Evolutionary conservation across 805 yeast genomes (phyloP).

Genomic region (Kodamaea nitidulidarum): DNA sequence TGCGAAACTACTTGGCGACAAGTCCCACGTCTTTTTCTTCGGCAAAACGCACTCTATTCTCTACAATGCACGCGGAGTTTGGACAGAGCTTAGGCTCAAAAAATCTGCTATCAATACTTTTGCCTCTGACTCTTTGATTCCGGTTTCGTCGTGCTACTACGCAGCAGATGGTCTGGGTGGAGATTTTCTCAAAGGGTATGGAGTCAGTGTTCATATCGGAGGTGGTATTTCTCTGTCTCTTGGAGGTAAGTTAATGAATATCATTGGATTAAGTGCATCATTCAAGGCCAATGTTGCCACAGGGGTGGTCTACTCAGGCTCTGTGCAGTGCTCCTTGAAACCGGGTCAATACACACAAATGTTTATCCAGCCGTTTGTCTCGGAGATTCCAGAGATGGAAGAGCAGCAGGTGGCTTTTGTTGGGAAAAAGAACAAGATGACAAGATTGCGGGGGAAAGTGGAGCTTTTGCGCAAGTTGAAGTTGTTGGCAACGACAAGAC

Average conservation of each 20-base stretch:
- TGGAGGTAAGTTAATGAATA: background rate
- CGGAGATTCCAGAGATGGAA: conserved; percentile 7
- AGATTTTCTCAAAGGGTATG: conserved; percentile 1
- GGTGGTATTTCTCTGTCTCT: background rate
- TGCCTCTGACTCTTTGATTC: conserved; percentile 2
- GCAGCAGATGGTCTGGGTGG: conserved; percentile 4
- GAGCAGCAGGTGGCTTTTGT: conserved; percentile 4
- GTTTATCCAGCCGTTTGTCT: conserved; percentile 10
- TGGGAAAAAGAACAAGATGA: background rate
- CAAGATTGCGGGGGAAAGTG: background rate
- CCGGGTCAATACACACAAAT: conserved; percentile 7
- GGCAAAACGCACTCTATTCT: conserved; percentile 1
- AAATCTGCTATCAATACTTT: background rate
- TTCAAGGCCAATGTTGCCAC: background rate
- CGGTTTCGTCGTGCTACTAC: conserved; percentile 10
- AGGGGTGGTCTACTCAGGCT: conserved; percentile 2
- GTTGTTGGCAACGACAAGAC: conserved; percentile 4
- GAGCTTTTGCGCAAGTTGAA: background rate
- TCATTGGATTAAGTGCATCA: background rate
- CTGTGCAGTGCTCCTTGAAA: conserved; percentile 3
- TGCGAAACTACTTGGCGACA: conserved; percentile 3
- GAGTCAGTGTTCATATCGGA: background rate
- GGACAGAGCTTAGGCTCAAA: conserved; percentile 4
- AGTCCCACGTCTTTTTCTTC: conserved; percentile 4
- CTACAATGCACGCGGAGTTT: conserved; percentile 1